Base-by-base conservation (phyloP, 164 flowering plant genomes). In the Magnolia changhungtana region DNA sequence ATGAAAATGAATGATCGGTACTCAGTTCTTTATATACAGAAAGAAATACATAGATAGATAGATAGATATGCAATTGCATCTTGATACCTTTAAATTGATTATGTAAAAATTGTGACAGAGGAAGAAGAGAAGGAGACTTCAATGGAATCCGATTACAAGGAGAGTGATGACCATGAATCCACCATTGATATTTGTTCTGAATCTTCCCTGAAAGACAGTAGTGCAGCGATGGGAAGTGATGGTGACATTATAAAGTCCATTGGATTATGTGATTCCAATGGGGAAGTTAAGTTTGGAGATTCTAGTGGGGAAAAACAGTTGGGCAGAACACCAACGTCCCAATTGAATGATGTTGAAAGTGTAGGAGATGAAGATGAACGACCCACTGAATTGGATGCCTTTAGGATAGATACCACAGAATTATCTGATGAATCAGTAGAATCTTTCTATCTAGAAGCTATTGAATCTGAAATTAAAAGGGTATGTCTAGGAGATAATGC, bases 61-160 rank as follows among this genome's bases (percentile, higher is more conserved):
- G 18, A 3, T 55, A 77, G 24, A 20, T 59, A 77, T 7, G 27
- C 61, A 63, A n/a, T 24, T 23, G 64, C n/a, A 71, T 1, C 58
- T 72, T 72, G 16, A 69, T 11, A 50, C 23, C 55, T 49, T 23
- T 49, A 20, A 61, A 72, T 51, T 84, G 63, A 71, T 76, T 72
- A 76, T 20, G 65, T 69, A 63, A 31, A 29, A 64, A 11, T 67
- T 79, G 72, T 24, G 52, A 76, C 85, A 82, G 87, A 82, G 55
- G 64, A 71, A 70, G 81, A 78, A 67, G 80, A 66, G 51, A 24
- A 19, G 20, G 63, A 0, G 31, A 71, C 27, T 71, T 74, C 82
- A 72, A 37, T n/a, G 63, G 72, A 31, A 71, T 71, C 72, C 0
- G 50, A 16, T 51, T 63, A 74, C 19, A 61, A 72, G 7, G 69